phyloP scores from a whole-genome alignment of 176 grass and related monocot species.

The Juncus inflexus region DNA sequence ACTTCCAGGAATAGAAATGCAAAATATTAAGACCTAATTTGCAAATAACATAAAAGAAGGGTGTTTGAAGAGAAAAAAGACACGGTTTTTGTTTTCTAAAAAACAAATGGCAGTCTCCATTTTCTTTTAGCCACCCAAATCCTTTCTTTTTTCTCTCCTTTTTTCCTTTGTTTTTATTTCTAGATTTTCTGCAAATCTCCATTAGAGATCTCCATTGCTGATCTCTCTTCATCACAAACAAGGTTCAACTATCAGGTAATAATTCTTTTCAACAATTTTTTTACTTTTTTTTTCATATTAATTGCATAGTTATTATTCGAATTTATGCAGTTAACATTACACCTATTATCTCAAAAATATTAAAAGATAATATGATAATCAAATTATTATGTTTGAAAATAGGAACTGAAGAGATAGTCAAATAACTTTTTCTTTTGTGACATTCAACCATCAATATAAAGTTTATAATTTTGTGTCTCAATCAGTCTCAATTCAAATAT shows the following conservation, averaged over 20 bases:
- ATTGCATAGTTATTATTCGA: too few species aligned
- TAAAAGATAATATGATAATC: too few species aligned
- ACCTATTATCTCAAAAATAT: too few species aligned
- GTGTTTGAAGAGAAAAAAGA: slow-evolving; percentile 11
- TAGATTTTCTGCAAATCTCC: slow-evolving; percentile 9
- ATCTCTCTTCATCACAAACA: background rate
- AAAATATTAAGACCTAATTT: background rate
- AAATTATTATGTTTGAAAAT: too few species aligned
- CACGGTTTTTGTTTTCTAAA: slow-evolving; percentile 16
- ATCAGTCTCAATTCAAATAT: slow-evolving; percentile 12
- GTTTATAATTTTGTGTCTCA: background rate
- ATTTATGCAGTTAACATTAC: too few species aligned
- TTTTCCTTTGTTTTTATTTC: background rate
- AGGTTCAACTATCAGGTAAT: slow-evolving; percentile 15
- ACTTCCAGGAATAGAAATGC: background rate
- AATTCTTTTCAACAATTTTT: background rate
- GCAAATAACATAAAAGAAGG: background rate
- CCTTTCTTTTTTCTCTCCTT: background rate
- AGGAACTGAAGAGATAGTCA: too few species aligned
- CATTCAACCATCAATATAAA: slow-evolving; percentile 8
- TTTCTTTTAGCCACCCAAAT: slow-evolving; percentile 17
- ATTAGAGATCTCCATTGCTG: slow-evolving; percentile 19
- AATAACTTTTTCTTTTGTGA: background rate
- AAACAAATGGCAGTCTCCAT: slow-evolving; percentile 17
- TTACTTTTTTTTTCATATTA: background rate